phyloP scores from a whole-genome alignment of 805 yeast genomes.

The Ogataea philodendri region DNA sequence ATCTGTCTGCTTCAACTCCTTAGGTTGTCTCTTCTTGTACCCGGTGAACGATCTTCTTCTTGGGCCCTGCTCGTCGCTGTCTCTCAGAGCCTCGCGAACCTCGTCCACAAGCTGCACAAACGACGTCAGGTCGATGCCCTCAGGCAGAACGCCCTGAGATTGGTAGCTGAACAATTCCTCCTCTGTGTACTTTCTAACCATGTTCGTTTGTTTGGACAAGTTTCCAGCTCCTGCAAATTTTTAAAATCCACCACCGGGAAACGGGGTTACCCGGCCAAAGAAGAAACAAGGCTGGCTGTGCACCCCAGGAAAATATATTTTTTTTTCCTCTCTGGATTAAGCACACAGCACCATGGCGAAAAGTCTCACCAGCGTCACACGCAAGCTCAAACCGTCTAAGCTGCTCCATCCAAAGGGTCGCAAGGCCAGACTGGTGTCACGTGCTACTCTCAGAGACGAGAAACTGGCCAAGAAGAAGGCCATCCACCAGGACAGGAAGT shows the following conservation, averaged over 20 bases:
- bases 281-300: conserved; percentile 14
- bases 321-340: conserved; percentile 4
- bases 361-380: conserved; percentile 61
- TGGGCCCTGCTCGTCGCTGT: conserved; percentile 31
- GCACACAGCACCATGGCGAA: conserved; percentile 50
- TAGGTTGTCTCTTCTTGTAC: conserved; percentile 46
- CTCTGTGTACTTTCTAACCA: conserved; percentile 63
- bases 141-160: conserved; percentile 56
- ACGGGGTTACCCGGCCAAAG: conserved; percentile 7
- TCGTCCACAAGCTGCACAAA: conserved; percentile 66
- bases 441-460: conserved; percentile 84
- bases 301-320: no score
- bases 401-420: conserved; percentile 84
- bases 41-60: conserved; percentile 65
- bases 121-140: conserved; percentile 60
- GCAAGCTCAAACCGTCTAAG: conserved; percentile 52
- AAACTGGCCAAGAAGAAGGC: conserved; percentile 62
- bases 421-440: conserved; percentile 75
- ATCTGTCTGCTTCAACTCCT: conserved; percentile 54
- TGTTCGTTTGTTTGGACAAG: conserved; percentile 13
- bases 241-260: conserved; percentile 1
- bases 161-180: conserved; percentile 63
- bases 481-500: conserved; percentile 55
- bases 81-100: conserved; percentile 46
- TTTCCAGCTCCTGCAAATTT: conserved; percentile 10